Evolutionary conservation across 2,329 filamentous ascomycete genomes (phyloP).

Genomic region (Paecilomyces niveus): DNA sequence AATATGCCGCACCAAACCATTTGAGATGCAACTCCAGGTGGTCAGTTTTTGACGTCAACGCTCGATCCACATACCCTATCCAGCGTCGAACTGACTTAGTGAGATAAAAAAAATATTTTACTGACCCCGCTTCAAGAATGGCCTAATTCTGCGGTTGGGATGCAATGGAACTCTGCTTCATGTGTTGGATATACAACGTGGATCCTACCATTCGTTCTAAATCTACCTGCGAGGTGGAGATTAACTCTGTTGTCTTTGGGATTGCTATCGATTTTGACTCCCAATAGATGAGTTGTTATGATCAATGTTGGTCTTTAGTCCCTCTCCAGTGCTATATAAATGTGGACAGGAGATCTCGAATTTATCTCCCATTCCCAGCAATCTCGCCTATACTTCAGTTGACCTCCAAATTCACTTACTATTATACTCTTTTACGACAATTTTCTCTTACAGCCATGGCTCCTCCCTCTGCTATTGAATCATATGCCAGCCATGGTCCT

Average conservation of each 20-base stretch:
- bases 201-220: not conserved
- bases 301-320: not conserved
- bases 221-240: not conserved
- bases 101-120: not conserved
- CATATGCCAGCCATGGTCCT: conserved; percentile 7
- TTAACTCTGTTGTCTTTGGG: not conserved
- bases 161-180: not conserved
- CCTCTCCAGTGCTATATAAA: too few relatives aligned
- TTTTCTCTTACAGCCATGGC: conserved; percentile 15
- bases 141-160: not conserved
- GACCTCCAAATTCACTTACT: not conserved
- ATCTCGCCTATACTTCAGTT: not conserved
- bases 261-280: not conserved
- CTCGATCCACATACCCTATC: not conserved
- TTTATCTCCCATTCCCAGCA: not conserved
- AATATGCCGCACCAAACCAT: not conserved
- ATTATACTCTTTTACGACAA: not conserved
- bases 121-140: not conserved
- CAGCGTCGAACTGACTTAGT: not conserved
- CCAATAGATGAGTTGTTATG: not conserved
- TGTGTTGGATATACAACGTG: not conserved
- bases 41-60: not conserved
- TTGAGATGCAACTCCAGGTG: not conserved
- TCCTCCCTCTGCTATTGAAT: conserved; percentile 21
- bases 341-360: not conserved